These are phyloP conservation scores for Kodamaea sagamina DNA, from an alignment of 805 yeast species.

Conservation along the genomic window DNA sequence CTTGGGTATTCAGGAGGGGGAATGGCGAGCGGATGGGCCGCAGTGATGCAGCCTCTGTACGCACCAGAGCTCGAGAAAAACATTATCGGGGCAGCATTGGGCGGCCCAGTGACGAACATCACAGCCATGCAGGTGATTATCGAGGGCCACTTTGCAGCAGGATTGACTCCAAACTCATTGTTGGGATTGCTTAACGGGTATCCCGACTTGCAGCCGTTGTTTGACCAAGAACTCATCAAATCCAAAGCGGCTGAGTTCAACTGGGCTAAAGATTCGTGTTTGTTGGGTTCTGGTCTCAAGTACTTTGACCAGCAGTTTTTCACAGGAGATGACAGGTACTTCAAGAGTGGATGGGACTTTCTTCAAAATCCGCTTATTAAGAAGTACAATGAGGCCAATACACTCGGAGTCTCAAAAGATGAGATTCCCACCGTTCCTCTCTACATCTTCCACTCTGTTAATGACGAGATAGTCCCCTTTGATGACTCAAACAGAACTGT, in stretches of 20 bases:
- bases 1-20: conserved; percentile 46
- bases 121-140: conserved; percentile 28
- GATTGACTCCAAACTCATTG: conserved; percentile 32
- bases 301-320: conserved; percentile 10
- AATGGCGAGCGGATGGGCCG: conserved; percentile 41
- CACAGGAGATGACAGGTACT: conserved; percentile 15
- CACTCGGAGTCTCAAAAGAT: conserved; percentile 19
- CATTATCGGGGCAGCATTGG: conserved; percentile 35
- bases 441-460: conserved; percentile 15
- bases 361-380: conserved; percentile 16
- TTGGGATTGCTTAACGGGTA: conserved; percentile 35
- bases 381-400: conserved; percentile 22
- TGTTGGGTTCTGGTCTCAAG: background rate
- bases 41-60: conserved; percentile 35
- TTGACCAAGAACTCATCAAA: background rate
- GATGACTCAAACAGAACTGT: conserved; percentile 11
- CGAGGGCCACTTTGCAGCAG: conserved; percentile 30
- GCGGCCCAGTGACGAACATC: conserved; percentile 39
- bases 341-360: conserved; percentile 21
- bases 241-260: background rate
- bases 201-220: conserved; percentile 21
- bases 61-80: conserved; percentile 33
- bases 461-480: conserved; percentile 17
- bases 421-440: conserved; percentile 16
- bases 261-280: conserved; percentile 2